Conservation (phyloP, 805 yeast species). For the Sporopachydermia lactativora region DNA sequence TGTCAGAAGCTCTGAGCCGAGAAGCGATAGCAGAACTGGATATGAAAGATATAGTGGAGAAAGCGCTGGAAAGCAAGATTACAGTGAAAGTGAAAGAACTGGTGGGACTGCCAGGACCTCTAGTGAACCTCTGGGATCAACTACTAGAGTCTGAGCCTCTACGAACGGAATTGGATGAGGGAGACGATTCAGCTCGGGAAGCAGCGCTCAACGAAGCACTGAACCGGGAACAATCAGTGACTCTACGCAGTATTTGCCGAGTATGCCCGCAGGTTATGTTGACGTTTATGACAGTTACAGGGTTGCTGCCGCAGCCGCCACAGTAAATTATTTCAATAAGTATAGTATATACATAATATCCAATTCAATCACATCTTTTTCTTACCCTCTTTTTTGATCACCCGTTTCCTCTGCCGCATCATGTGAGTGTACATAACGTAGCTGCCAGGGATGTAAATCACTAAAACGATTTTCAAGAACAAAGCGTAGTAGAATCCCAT, state of each 20-base stretch:
- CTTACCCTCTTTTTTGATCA: conserved; percentile 20
- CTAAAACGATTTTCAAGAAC: conserved; percentile 40
- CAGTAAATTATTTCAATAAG: not conserved
- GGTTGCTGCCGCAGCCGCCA: not conserved
- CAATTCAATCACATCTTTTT: conserved; percentile 4
- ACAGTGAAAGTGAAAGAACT: not conserved
- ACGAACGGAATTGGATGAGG: not conserved
- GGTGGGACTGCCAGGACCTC: not conserved
- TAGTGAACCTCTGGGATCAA: not conserved
- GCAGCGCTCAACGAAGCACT: not conserved
- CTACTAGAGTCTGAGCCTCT: not conserved
- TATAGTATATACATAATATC: not conserved
- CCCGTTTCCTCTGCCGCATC: conserved; percentile 79
- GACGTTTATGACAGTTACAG: not conserved
- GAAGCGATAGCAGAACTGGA: not conserved
- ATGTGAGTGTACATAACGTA: conserved; percentile 75
- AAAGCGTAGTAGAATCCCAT: conserved; percentile 39
- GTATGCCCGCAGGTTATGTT: not conserved
- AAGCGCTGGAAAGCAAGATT: conserved; percentile 1
- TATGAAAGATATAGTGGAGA: not conserved
- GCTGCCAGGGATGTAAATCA: conserved; percentile 75
- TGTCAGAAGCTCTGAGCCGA: not conserved
- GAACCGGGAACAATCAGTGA: not conserved
- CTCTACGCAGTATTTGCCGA: not conserved
- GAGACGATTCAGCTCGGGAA: not conserved